These are phyloP conservation scores for Anacardium occidentale DNA, from an alignment of 345 rosid genomes.

Conservation along the genomic window DNA sequence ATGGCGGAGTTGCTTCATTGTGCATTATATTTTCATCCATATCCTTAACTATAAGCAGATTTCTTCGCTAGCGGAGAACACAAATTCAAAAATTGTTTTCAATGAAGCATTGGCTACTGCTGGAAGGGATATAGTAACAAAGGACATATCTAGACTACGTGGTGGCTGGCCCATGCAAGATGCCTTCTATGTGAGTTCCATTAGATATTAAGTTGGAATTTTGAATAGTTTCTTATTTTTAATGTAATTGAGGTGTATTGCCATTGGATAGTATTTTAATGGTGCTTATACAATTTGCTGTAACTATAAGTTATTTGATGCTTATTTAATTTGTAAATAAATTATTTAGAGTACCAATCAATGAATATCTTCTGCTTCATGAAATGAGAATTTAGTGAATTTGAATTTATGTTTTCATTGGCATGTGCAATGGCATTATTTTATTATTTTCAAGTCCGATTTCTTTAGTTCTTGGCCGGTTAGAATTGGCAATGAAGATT, in stretches of 20 bases:
- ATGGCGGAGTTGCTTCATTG: not conserved
- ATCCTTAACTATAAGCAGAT: slow-evolving; percentile 62
- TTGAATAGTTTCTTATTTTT: not conserved
- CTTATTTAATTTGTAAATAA: not conserved
- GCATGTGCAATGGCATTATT: not conserved
- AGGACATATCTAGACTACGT: slow-evolving; percentile 93
- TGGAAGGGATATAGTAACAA: slow-evolving; percentile 83
- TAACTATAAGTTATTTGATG: not conserved
- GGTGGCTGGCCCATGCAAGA: slow-evolving; percentile 99
- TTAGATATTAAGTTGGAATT: slow-evolving; percentile 11
- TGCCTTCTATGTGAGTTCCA: slow-evolving; percentile 73
- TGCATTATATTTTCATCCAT: slow-evolving; percentile 5
- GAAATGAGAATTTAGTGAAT: slow-evolving; percentile 2
- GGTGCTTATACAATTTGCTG: not conserved
- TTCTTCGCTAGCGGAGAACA: slow-evolving; percentile 79
- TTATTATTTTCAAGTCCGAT: not conserved
- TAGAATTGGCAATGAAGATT: no score
- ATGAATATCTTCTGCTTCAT: not conserved
- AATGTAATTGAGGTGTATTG: not conserved
- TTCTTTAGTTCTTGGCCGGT: not conserved
- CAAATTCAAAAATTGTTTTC: slow-evolving; percentile 68
- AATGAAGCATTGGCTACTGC: slow-evolving; percentile 82
- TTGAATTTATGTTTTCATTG: not conserved
- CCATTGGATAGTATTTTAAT: not conserved
- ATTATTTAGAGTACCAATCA: not conserved